Evolutionary conservation across 1,284 basidiomycete genomes (phyloP).

Genomic region (Marasmius tenuissimus): DNA sequence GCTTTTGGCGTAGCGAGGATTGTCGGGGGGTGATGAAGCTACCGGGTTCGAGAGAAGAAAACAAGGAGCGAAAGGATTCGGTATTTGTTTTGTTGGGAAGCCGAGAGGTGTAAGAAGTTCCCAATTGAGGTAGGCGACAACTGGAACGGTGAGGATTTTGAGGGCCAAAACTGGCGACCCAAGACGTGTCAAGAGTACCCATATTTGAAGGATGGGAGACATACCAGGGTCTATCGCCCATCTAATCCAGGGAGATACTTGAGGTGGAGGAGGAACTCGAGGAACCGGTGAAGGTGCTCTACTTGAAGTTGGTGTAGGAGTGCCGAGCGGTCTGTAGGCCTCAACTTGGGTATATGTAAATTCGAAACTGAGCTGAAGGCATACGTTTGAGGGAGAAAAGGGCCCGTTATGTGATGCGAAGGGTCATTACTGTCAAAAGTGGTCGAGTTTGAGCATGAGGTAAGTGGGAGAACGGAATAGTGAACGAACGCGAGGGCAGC

Average conservation of each 20-base stretch:
- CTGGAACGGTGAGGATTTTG: conserved; percentile 69
- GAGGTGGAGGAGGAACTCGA: conserved; percentile 1
- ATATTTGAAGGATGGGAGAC: conserved; percentile 14
- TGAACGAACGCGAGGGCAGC: too few relatives aligned
- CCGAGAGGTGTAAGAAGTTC: conserved; percentile 38
- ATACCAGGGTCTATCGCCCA: conserved; percentile 80
- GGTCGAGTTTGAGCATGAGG: too few relatives aligned
- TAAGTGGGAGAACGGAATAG: too few relatives aligned
- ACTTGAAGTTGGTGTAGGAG: conserved; percentile 29
- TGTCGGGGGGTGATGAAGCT: conserved; percentile 49
- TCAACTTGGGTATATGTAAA: conserved; percentile 24
- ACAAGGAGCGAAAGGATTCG: conserved; percentile 78
- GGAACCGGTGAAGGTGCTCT: conserved; percentile 26
- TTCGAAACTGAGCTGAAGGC: conserved; percentile 20
- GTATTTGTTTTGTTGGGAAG: conserved; percentile 19
- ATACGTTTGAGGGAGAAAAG: conserved; percentile 65
- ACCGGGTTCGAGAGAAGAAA: conserved; percentile 78
- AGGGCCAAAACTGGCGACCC: conserved; percentile 58
- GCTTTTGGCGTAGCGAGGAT: conserved; percentile 75
- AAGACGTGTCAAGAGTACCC: not conserved
- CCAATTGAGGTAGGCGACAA: conserved; percentile 78
- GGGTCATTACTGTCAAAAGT: conserved; percentile 42
- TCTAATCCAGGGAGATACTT: conserved; percentile 35
- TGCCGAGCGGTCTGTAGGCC: conserved; percentile 33
- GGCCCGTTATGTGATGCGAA: conserved; percentile 57